Evolutionary conservation across 345 rosid species (phyloP), one percentile per base, ranked within the genome.

Genomic region (Rhodamnia rubescens): DNA sequence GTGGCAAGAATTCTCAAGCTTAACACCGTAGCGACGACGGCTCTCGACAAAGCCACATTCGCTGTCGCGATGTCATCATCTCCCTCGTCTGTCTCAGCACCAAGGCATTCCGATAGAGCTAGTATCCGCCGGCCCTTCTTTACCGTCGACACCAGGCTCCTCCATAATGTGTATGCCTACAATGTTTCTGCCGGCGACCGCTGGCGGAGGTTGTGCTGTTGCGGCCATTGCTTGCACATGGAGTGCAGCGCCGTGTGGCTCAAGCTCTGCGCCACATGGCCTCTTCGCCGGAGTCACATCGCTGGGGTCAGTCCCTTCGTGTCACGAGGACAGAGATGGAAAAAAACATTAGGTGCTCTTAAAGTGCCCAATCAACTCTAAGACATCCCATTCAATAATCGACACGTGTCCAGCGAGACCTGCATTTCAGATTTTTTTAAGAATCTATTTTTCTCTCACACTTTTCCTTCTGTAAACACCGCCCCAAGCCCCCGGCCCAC

Each of bases 161-260:
- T 32, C 22, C 22, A 18, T 64, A 64, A 8, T 64, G 75, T 2
- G 6, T 21, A 29, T 64, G 75, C 32, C 75, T 64, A 44, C 75
- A 9, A 64, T 4, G 22, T 64, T 1, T 6, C 12, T 10, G 44
- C 6, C 12, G 42, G 75, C 44, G 75, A 64, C 44, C 44, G 22
- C 75, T 64, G 29, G 22, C 44, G 22, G 87, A 83, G 86, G 81
- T 53, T 93, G 85, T 89, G 89, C 22, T 84, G 81, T 57, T 92
- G 95, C 83, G 61, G 85, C 2, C 95, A 92, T 87, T 91, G 93
- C 90, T 93, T 93, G 86, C 95, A 91, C 84, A 90, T 82, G 8
- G 92, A 86, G 4, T 93, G 94, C 81, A 92, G 92, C 24, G 92
- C 90, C 15, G 85, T 85, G 4, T 93, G 95, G 94, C 85, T 93